phyloP scores from a whole-genome alignment of 164 flowering plant species.

The Euptelea pleiosperma region DNA sequence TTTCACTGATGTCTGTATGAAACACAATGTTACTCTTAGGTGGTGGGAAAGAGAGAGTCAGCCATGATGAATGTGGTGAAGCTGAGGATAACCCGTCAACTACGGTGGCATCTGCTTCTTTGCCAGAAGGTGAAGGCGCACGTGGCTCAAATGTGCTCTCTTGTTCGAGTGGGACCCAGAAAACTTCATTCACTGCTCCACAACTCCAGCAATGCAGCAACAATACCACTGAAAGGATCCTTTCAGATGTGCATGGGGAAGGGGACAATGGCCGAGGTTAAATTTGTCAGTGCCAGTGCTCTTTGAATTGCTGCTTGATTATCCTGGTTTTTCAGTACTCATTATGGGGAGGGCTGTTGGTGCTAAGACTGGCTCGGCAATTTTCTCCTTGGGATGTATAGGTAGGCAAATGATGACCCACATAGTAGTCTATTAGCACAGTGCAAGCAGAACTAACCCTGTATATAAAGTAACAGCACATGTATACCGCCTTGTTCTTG shows the following conservation, averaged over 20 bases:
- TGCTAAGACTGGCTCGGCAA: no score
- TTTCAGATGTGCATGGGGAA: slow-evolving; percentile 17
- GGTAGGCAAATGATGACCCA: no score
- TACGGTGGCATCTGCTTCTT: slow-evolving; percentile 16
- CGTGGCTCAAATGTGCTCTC: slow-evolving; percentile 11
- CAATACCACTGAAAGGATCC: slow-evolving; percentile 22
- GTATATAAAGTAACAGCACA: no score
- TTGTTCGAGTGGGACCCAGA: slow-evolving; percentile 27
- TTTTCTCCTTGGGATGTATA: no score
- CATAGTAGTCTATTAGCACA: no score
- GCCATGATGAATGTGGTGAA: slow-evolving; percentile 37
- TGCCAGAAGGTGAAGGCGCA: slow-evolving; percentile 21
- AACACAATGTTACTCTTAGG: slow-evolving; percentile 18
- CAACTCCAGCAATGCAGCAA: slow-evolving; percentile 43
- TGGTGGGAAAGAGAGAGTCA: slow-evolving; percentile 48
- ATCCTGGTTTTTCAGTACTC: neutral
- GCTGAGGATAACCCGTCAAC: slow-evolving; percentile 26
- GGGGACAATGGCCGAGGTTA: neutral
- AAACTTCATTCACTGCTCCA: slow-evolving; percentile 24
- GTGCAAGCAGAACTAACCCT: no score
- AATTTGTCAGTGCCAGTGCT: neutral
- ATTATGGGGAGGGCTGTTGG: no score
- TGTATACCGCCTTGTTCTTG: no score
- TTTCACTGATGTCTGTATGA: neutral
- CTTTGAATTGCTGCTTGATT: neutral